Conservation (phyloP, 106 monocot genomes). For the Chionographis japonica region DNA sequence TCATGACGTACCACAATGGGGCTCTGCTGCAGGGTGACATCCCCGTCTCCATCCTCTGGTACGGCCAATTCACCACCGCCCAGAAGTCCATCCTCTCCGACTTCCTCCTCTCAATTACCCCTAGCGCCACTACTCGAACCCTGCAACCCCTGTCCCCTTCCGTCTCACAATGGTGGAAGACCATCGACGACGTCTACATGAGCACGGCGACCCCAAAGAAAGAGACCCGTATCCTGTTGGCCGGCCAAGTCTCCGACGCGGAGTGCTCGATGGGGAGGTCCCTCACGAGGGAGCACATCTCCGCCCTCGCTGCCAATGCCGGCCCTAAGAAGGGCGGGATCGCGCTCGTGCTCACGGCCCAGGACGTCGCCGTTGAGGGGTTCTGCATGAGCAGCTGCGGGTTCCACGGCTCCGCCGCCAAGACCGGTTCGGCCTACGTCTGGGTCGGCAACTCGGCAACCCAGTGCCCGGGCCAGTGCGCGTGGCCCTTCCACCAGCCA, state of each 20-base stretch:
- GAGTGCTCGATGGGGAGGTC: conserved; percentile 18
- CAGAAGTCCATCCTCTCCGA: conserved; percentile 58
- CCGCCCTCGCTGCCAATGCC: conserved; percentile 13
- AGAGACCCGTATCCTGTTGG: not conserved
- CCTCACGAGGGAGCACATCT: not conserved
- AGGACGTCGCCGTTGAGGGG: conserved; percentile 38
- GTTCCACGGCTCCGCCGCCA: conserved; percentile 12
- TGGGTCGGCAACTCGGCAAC: conserved; percentile 21
- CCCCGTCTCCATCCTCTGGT: conserved; percentile 60
- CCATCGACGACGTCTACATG: conserved; percentile 19
- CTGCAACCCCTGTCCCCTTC: conserved; percentile 15
- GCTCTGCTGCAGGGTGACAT: conserved; percentile 44
- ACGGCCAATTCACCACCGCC: conserved; percentile 61
- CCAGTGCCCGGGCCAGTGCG: no score
- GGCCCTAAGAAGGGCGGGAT: conserved; percentile 11
- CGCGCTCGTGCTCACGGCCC: conserved; percentile 33
- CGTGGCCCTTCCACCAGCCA: no score
- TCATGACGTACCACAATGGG: conserved; percentile 63
- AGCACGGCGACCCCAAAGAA: not conserved
- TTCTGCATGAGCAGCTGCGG: conserved; percentile 47
- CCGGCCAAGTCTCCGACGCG: conserved; percentile 18
- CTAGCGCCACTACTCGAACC: not conserved
- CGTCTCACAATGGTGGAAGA: conserved; percentile 46
- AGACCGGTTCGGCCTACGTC: conserved; percentile 4
- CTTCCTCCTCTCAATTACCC: conserved; percentile 57